phyloP scores from a whole-genome alignment of 2,329 filamentous ascomycete genomes.

The Ustulina deusta region DNA sequence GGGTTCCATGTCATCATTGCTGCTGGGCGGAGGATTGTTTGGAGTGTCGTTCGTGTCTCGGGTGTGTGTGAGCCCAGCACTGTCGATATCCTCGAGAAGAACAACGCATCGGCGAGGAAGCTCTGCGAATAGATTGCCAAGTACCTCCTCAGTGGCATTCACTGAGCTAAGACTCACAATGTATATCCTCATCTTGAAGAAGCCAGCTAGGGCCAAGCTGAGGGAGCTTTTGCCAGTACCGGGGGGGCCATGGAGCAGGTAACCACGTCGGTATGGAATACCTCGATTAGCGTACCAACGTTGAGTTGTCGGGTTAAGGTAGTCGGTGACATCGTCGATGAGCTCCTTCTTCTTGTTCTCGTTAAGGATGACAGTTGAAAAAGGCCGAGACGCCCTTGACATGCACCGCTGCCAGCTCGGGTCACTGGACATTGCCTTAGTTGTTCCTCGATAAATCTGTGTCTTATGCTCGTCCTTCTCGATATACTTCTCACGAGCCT shows the following conservation, averaged over 20 bases:
- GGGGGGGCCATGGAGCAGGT: slow-evolving; percentile 83
- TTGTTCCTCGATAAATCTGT: slow-evolving; percentile 71
- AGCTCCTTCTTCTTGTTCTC: slow-evolving; percentile 70
- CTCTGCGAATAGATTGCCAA: slow-evolving; percentile 72
- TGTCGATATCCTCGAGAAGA: slow-evolving; percentile 81
- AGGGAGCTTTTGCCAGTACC: slow-evolving; percentile 84
- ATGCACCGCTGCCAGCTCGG: slow-evolving; percentile 72
- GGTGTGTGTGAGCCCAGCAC: slow-evolving; percentile 74
- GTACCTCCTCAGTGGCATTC: slow-evolving; percentile 72
- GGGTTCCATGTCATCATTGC: slow-evolving; percentile 48
- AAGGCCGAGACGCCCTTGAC: slow-evolving; percentile 69
- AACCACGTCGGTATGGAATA: slow-evolving; percentile 87
- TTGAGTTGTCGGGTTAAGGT: slow-evolving; percentile 70
- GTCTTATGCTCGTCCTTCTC: slow-evolving; percentile 72
- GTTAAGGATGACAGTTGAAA: slow-evolving; percentile 74
- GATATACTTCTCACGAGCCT: slow-evolving; percentile 67
- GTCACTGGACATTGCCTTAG: slow-evolving; percentile 56
- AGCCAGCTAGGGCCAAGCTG: slow-evolving; percentile 76
- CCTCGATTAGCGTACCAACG: slow-evolving; percentile 88
- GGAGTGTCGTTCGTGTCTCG: slow-evolving; percentile 54
- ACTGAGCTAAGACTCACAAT: slow-evolving; percentile 75
- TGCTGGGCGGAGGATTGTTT: slow-evolving; percentile 9
- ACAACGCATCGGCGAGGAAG: slow-evolving; percentile 78
- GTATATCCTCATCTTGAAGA: slow-evolving; percentile 78
- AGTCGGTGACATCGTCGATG: slow-evolving; percentile 71